Evolutionary conservation across 345 rosid genomes (phyloP), one percentile per base, ranked within the genome.

Genomic region (Turnera subulata): DNA sequence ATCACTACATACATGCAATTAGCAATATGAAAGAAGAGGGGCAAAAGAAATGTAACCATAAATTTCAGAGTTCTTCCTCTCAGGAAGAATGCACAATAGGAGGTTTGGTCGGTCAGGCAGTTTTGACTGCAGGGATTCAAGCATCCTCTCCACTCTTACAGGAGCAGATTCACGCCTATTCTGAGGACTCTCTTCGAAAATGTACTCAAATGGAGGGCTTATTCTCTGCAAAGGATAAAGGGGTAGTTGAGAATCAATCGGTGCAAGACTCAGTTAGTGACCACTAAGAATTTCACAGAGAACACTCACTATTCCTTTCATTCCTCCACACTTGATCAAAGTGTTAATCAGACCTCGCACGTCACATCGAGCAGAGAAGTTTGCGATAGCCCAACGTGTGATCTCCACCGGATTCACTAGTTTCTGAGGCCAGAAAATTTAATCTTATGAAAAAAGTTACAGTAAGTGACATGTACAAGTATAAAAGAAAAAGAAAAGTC

Each of bases 321-420:
- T 63, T 9, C 56, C 61, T 23, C 82, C 97, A 49, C 95, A 87
- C 64, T 74, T 82, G 1, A 72, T 75, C 62, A 90, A 61, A 66
- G 78, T 77, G n/a, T 59, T 60, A 1, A 83, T 61, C 35, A 90
- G 83, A 26, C 62, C 51, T 9, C 63, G 66, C 19, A 74, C 39
- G 50, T 84, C 90, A 51, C 97, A 87, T 0, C 85, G 82, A 13
- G 95, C 93, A 35, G 85, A 87, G 73, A 90, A 87, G 73, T 90
- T 87, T 15, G 78, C 93, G 62, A 85, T 81, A 43, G 85, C 97
- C 97, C 97, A 90, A 26, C 68, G 62, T 49, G 82, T 81, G 8
- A 90, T 71, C 47, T 67, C 87, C 9, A 50, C n/a, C 59, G 97
- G 89, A 66, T 84, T 87, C 22, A 82, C 83, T 20, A 90, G 70